These are phyloP conservation scores for Psophocarpus tetragonolobus DNA, from an alignment of 306 rosid genomes.

Conservation along the genomic window DNA sequence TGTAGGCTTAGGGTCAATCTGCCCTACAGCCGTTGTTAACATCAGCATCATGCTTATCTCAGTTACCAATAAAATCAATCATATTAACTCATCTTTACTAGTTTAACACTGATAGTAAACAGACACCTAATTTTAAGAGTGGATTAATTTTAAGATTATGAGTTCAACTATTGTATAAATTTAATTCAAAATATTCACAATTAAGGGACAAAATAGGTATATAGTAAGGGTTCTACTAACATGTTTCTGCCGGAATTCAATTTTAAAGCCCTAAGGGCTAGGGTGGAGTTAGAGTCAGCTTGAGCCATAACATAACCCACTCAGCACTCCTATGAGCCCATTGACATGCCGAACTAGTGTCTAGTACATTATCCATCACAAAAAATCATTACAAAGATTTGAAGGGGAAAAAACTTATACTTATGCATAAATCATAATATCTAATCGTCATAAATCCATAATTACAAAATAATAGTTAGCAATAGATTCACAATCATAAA, in stretches of 20 bases:
- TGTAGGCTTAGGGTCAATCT: neutral
- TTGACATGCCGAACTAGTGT: neutral
- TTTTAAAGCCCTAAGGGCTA: neutral
- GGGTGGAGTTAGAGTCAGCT: neutral
- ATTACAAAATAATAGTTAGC: neutral
- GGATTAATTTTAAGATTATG: neutral
- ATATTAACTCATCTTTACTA: neutral
- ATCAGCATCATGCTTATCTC: neutral
- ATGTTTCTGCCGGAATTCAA: neutral
- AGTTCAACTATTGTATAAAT: neutral
- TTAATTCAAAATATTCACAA: neutral
- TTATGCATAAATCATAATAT: neutral
- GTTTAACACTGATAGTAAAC: neutral
- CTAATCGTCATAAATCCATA: neutral
- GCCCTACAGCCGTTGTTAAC: neutral
- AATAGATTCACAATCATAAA: conserved; percentile 4
- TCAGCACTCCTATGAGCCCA: neutral
- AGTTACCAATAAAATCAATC: neutral
- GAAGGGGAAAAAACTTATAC: neutral
- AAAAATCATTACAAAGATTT: conserved; percentile 9
- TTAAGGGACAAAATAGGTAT: neutral
- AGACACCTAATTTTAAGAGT: neutral
- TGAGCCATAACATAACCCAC: neutral
- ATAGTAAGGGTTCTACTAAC: neutral
- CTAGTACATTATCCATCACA: neutral